Evolutionary conservation across 2,329 filamentous ascomycete species (phyloP).

Genomic region (Colletotrichum spaethianum): DNA sequence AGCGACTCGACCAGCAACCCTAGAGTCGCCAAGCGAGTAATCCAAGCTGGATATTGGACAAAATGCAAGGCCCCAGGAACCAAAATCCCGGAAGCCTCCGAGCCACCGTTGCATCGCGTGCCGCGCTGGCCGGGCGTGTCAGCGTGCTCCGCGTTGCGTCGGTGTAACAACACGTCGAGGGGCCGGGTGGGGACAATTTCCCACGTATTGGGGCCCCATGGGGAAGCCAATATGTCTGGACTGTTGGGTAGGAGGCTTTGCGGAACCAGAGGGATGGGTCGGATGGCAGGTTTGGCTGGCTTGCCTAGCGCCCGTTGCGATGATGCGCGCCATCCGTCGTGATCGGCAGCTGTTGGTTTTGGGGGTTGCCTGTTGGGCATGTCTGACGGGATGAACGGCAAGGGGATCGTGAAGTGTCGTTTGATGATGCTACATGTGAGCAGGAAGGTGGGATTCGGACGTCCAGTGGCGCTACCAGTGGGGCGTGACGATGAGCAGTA

Average conservation of each 20-base stretch:
- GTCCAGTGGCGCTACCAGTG: not conserved
- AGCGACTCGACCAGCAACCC: not conserved
- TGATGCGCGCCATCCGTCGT: not conserved
- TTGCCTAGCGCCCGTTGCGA: not conserved
- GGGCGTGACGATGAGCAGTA: not conserved
- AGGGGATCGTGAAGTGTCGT: not conserved
- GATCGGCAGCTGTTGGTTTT: not conserved
- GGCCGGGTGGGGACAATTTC: conserved; percentile 18
- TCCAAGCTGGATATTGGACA: not conserved
- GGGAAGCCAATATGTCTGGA: not conserved
- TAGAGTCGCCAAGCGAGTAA: not conserved
- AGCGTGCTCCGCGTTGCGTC: conserved; percentile 16
- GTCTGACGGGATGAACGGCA: not conserved
- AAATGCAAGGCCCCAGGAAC: not conserved
- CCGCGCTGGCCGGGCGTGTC: not conserved
- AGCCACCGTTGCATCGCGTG: not conserved
- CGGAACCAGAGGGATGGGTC: not conserved
- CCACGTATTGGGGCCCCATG: conserved; percentile 14
- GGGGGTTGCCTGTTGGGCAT: not conserved
- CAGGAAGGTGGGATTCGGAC: not conserved
- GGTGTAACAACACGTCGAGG: conserved; percentile 35
- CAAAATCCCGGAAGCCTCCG: not conserved
- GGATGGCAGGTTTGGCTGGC: not conserved
- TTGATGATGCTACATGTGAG: not conserved
- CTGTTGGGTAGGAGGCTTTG: not conserved